Evolutionary conservation across 2,329 filamentous ascomycete genomes (phyloP).

Genomic region (Trichoderma brevicompactum): DNA sequence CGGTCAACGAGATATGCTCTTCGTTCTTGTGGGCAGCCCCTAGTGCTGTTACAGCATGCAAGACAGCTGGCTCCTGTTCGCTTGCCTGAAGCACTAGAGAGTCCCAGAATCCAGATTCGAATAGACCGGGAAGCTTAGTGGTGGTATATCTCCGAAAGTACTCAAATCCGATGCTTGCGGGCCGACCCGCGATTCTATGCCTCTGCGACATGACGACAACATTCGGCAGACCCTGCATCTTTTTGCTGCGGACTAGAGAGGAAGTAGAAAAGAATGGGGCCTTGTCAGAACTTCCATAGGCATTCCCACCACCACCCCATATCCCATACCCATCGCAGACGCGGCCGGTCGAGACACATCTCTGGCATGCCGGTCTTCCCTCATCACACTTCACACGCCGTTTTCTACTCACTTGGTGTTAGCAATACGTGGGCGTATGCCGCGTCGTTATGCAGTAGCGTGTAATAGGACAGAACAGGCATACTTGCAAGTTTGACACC

Average conservation of each 20-base stretch:
- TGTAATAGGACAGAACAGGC: conserved; percentile 18
- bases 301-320: conserved; percentile 29
- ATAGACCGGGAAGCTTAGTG: conserved; percentile 43
- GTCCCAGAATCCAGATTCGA: conserved; percentile 46
- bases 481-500: conserved; percentile 42
- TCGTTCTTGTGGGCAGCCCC: conserved; percentile 42
- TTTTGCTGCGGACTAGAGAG: background rate
- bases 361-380: conserved; percentile 35
- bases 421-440: background rate
- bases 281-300: conserved; percentile 14
- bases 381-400: conserved; percentile 45
- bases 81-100: conserved; percentile 46
- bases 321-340: conserved; percentile 49
- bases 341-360: conserved; percentile 30
- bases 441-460: background rate
- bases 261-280: background rate
- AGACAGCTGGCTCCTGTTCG: conserved; percentile 44
- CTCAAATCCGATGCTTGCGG: conserved; percentile 33
- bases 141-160: conserved; percentile 32
- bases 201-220: conserved; percentile 17
- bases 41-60: conserved; percentile 49
- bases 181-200: conserved; percentile 5
- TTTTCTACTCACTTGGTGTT: conserved; percentile 9
- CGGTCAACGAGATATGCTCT: conserved; percentile 37
- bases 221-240: conserved; percentile 3